Conservation (phyloP, 2,329 filamentous ascomycete genomes). For the Raffaelea ambrosiae region DNA sequence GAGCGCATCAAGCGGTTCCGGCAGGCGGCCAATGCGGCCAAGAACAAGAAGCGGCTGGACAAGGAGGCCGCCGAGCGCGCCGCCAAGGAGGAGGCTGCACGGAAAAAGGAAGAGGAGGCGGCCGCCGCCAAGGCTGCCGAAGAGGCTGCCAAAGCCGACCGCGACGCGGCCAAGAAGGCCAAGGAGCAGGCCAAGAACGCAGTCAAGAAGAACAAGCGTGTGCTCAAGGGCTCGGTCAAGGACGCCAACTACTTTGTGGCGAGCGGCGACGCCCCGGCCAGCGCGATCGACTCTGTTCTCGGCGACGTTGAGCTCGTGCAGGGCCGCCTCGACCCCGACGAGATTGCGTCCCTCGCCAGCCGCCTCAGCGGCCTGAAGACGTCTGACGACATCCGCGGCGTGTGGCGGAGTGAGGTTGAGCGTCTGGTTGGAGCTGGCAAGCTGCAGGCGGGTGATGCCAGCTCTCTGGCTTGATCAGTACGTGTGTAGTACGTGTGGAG, state of each 20-base stretch:
- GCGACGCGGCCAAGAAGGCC: constrained; percentile 82
- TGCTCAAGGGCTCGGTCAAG: constrained; percentile 88
- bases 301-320: constrained; percentile 81
- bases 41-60: constrained; percentile 91
- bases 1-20: constrained; percentile 98
- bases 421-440: constrained; percentile 74
- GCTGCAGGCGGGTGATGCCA: constrained; percentile 75
- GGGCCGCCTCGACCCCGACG: constrained; percentile 80
- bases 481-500: not conserved
- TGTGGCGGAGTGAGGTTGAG: constrained; percentile 72
- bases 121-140: constrained; percentile 75
- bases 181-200: constrained; percentile 99
- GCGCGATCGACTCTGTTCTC: constrained; percentile 74
- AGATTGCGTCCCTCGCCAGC: constrained; percentile 73
- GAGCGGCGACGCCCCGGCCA: constrained; percentile 60
- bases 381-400: constrained; percentile 72
- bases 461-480: constrained; percentile 48
- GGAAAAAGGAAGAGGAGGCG: constrained; percentile 77
- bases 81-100: constrained; percentile 73
- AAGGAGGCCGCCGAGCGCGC: constrained; percentile 88
- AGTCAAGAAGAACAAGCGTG: constrained; percentile 99
- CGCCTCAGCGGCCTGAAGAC: constrained; percentile 77
- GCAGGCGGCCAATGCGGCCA: constrained; percentile 81
- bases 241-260: constrained; percentile 95
- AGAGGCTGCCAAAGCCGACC: constrained; percentile 74